Evolutionary conservation across 2,329 filamentous ascomycete species (phyloP), one percentile per base, ranked within the genome.

Genomic region (Gliomastix tumulicola): DNA sequence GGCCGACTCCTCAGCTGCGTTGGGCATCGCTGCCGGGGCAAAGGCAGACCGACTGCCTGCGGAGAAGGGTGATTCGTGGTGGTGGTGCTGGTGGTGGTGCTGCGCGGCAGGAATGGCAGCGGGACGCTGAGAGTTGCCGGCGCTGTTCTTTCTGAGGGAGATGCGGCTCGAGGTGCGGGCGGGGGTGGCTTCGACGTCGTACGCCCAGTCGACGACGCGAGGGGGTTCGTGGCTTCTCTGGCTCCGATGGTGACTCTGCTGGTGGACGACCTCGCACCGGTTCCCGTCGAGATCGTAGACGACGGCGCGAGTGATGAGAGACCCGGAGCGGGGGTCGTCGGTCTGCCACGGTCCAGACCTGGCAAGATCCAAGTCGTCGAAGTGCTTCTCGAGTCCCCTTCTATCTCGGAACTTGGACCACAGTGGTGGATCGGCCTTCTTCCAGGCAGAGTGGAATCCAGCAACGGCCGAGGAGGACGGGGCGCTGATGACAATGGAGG

Each of bases 201-300:
- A 63, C 38, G 68, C 67, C 70, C 70, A 74, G 41, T 66, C 55
- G 20, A 74, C 51, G 38, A 73, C 65, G 31, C 63, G 66, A 42
- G 37, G 21, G 6, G 32, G 21, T 18, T 30, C 37, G 21, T 21
- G 15, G 17, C 32, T n/a, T 30, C 27, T 30, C 9, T n/a, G 46
- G 22, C 57, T 56, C 28, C 49, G 46, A 27, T 79, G 84, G 25
- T 28, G 17, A 7, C 17, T 16, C 25, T 28, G 25, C 25, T 13
- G 17, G 25, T 28, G 25, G 34, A 89, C 76, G 21, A 86, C 83
- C 53, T 92, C 85, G 54, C 94, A 79, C 48, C 75, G 84, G 63
- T 94, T 94, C 35, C 85, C 85, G 62, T 94, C 87, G 37, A 86
- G 72, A 58, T 94, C 88, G 41, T 79, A 72, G 28, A 88, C 79